These are phyloP conservation scores for Lithohypha guttulata DNA, from an alignment of 2,329 filamentous ascomycete genomes.

Conservation along the genomic window DNA sequence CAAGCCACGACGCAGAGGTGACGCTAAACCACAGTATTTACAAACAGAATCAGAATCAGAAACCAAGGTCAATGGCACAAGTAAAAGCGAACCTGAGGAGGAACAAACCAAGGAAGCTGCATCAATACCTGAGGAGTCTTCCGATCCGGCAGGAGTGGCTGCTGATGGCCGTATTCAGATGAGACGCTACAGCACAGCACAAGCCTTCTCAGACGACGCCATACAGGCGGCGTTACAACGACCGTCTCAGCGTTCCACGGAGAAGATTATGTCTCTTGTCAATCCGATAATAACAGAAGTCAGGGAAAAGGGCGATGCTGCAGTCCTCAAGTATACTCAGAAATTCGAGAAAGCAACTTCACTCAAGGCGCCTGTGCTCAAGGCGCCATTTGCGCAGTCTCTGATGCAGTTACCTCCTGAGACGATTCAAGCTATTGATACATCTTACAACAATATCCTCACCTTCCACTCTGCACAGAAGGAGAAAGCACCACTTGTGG, in stretches of 20 bases:
- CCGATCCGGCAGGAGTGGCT: slow-evolving; percentile 38
- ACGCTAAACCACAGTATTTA: slow-evolving; percentile 89
- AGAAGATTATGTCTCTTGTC: slow-evolving; percentile 83
- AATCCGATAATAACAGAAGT: slow-evolving; percentile 86
- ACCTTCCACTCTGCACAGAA: slow-evolving; percentile 89
- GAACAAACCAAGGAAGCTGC: slow-evolving; percentile 34
- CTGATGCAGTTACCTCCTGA: slow-evolving; percentile 78
- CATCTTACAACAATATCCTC: slow-evolving; percentile 86
- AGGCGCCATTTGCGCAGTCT: slow-evolving; percentile 72
- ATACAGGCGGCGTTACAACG: slow-evolving; percentile 69
- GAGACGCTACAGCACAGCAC: slow-evolving; percentile 60
- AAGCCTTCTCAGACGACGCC: slow-evolving; percentile 36
- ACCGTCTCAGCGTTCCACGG: slow-evolving; percentile 89
- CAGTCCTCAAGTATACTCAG: slow-evolving; percentile 85
- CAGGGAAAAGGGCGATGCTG: slow-evolving; percentile 71
- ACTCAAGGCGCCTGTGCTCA: slow-evolving; percentile 76
- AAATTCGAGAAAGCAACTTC: slow-evolving; percentile 96
- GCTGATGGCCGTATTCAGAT: slow-evolving; percentile 61
- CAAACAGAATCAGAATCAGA: slow-evolving; percentile 44
- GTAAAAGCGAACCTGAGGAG: slow-evolving; percentile 9
- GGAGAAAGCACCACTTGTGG: slow-evolving; percentile 66
- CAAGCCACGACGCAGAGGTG: slow-evolving; percentile 70
- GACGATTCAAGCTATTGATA: slow-evolving; percentile 83
- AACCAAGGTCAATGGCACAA: slow-evolving; percentile 14
- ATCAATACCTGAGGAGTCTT: slow-evolving; percentile 41